These are phyloP conservation scores for Emergomyces pasteurianus DNA, from an alignment of 2,329 filamentous ascomycete species.

Conservation along the genomic window DNA sequence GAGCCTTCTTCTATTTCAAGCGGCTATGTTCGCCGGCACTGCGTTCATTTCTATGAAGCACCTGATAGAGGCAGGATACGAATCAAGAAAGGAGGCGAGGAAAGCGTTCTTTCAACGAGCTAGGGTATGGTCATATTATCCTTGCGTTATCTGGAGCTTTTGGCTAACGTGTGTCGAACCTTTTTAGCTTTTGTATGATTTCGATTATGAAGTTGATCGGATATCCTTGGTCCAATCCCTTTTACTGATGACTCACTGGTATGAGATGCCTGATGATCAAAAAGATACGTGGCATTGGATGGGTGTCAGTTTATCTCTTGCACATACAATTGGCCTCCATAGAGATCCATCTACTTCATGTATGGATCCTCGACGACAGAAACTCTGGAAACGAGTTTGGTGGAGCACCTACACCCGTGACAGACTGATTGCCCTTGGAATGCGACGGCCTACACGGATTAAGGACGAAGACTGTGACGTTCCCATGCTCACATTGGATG, in stretches of 20 bases:
- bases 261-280: slow-evolving; percentile 90
- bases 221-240: slow-evolving; percentile 80
- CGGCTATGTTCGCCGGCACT: slow-evolving; percentile 86
- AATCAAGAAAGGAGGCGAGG: slow-evolving; percentile 65
- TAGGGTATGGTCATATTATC: slow-evolving; percentile 46
- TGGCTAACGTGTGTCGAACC: slow-evolving; percentile 8
- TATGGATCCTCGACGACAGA: slow-evolving; percentile 62
- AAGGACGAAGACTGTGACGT: slow-evolving; percentile 91
- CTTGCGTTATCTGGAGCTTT: background rate
- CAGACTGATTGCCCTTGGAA: slow-evolving; percentile 80
- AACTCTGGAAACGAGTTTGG: slow-evolving; percentile 91
- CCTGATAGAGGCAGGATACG: slow-evolving; percentile 65
- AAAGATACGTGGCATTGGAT: slow-evolving; percentile 99
- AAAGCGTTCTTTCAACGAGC: slow-evolving; percentile 84
- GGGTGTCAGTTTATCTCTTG: slow-evolving; percentile 85
- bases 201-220: slow-evolving; percentile 86
- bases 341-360: slow-evolving; percentile 69
- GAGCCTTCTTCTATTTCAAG: slow-evolving; percentile 81
- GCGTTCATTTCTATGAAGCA: slow-evolving; percentile 75
- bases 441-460: slow-evolving; percentile 84
- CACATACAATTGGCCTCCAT: slow-evolving; percentile 86
- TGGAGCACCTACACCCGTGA: slow-evolving; percentile 97
- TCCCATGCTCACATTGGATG: slow-evolving; percentile 70
- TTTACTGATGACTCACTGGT: slow-evolving; percentile 93
- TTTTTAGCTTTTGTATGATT: slow-evolving; percentile 70